Evolutionary conservation across 257 asterid genomes (phyloP).

Genomic region (Nicotiana knightiana): DNA sequence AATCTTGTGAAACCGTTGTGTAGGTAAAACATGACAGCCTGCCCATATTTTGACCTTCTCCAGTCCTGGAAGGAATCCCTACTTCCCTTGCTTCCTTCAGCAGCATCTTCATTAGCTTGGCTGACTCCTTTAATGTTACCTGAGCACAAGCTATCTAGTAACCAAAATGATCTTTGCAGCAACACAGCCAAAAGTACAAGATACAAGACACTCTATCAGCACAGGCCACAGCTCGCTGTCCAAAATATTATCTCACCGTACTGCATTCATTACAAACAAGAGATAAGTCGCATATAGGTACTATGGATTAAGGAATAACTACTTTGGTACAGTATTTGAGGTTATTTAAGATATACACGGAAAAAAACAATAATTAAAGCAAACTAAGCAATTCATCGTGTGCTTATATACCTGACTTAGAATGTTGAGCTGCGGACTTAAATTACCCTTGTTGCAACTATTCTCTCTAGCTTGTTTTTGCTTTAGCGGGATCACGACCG

Average conservation of each 20-base stretch:
- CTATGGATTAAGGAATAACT: neutral
- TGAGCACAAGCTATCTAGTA: neutral
- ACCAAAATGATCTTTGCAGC: neutral
- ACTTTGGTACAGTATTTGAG: neutral
- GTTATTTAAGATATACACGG: neutral
- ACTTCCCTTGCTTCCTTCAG: neutral
- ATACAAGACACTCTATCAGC: neutral
- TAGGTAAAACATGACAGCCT: neutral
- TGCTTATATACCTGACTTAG: neutral
- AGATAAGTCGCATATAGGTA: neutral
- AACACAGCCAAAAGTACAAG: neutral
- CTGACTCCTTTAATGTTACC: neutral
- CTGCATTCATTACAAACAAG: neutral
- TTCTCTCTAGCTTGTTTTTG: constrained; percentile 28
- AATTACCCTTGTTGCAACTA: neutral
- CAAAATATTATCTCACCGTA: neutral
- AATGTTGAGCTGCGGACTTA: neutral
- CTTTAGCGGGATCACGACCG: constrained; percentile 56
- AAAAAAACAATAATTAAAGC: neutral
- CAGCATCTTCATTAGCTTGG: neutral
- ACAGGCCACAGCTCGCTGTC: neutral
- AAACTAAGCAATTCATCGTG: neutral
- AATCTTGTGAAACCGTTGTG: neutral
- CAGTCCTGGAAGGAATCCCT: neutral
- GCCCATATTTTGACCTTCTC: neutral